Conservation (phyloP, 192 early-diverging fungal species). For the Spinellus fusiger region DNA sequence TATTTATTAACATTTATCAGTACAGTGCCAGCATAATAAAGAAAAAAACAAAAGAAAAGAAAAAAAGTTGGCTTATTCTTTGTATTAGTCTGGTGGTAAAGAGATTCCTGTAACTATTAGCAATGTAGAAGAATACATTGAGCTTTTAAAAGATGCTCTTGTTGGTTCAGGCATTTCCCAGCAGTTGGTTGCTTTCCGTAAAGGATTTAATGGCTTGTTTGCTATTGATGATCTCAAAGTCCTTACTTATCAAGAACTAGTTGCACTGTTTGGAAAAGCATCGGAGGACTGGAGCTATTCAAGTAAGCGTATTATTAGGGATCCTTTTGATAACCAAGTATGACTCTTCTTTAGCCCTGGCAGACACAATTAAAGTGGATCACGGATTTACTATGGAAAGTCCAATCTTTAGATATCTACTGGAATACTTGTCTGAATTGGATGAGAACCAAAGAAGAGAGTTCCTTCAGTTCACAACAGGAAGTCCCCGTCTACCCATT, state of each 20-base stretch:
- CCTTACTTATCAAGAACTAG: slow-evolving; percentile 71
- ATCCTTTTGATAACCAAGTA: background rate
- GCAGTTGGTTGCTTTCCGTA: slow-evolving; percentile 73
- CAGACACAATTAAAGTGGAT: slow-evolving; percentile 70
- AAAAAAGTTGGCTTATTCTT: background rate
- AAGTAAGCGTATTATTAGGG: slow-evolving; percentile 34
- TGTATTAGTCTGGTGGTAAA: slow-evolving; percentile 42
- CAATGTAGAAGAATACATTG: slow-evolving; percentile 79
- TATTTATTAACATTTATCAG: no score
- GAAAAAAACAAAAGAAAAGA: background rate
- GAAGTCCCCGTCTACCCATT: slow-evolving; percentile 82
- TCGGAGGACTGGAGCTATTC: slow-evolving; percentile 73
- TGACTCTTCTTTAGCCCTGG: slow-evolving; percentile 42
- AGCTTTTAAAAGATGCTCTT: slow-evolving; percentile 56
- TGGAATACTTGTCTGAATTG: slow-evolving; percentile 65
- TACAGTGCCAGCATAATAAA: no score
- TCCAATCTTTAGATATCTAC: slow-evolving; percentile 55
- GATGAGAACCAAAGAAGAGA: slow-evolving; percentile 53
- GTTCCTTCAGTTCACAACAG: slow-evolving; percentile 87
- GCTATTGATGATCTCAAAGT: slow-evolving; percentile 58
- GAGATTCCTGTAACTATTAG: slow-evolving; percentile 67
- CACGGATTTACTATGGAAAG: slow-evolving; percentile 79
- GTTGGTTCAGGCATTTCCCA: slow-evolving; percentile 56
- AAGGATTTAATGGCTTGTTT: slow-evolving; percentile 82
- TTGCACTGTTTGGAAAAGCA: slow-evolving; percentile 57